Evolutionary conservation across 768 basidiomycete species (phyloP), one percentile per base, ranked within the genome.

Genomic region (Serpula lacrymans): DNA sequence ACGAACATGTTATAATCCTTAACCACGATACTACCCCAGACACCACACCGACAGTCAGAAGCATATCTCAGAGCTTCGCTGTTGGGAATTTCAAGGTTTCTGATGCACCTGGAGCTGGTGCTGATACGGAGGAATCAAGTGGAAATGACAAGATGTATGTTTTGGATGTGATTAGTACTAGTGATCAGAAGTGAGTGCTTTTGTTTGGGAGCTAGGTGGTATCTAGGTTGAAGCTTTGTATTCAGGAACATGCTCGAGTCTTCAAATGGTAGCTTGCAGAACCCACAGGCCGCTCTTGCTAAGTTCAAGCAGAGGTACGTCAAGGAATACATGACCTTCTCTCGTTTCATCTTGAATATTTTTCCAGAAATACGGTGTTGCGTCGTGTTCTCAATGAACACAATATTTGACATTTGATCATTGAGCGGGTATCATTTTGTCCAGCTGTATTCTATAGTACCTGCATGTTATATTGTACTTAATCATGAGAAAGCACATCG

Each of bases 101-200:
- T 40, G 84, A 85, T 25, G 86, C 87, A 8, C 86, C 86, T 21
- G 88, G 82, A 8, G 81, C 80, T 8, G 75, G 74, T 9, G 69
- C 68, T n/a, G 71, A 70, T 17, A 76, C 73, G 30, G 65, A 70
- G n/a, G 65, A 70, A 28, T 57, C 36, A 13, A 53, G 49, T 50
- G 74, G 67, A 61, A 81, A 86, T 47, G 70, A 74, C 48, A 78
- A 71, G 35, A 90, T 91, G 80, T 89, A 80, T 57, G 78, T 87
- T 43, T 64, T 91, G 13, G 79, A 89, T 53, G 82, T 84, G 5
- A 77, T 72, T 0, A 54, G 68, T 13, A 70, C 58, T 12, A 51
- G 65, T 22, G 75, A 78, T 33, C 77, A 77, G 49, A 72, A 67
- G 60, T 62, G 52, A 16, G 60, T 41, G 17, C 14, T 21, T 16